Percentiles rank a stretch among this genome's conserved stretches.
phyloP scores from a whole-genome alignment of 495 filamentous ascomycete species.

The Penicillium riverlandense region DNA sequence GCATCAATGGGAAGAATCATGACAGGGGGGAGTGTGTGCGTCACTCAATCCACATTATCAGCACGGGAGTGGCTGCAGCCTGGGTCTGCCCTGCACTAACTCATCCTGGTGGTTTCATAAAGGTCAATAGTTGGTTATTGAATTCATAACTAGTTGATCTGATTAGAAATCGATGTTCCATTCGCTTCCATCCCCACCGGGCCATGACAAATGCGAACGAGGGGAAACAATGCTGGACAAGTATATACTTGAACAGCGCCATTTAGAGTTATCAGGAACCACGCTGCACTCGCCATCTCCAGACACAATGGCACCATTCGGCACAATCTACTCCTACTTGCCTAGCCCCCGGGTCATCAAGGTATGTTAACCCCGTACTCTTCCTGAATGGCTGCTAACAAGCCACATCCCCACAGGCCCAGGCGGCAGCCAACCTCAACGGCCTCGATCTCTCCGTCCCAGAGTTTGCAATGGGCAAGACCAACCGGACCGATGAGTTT shows the following conservation, averaged over 20 bases:
- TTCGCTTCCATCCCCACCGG: conserved; percentile 7
- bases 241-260: too few relatives aligned
- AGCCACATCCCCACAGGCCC: conserved; percentile 23
- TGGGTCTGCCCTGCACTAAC: too few relatives aligned
- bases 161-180: conserved; percentile 16
- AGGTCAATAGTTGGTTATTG: too few relatives aligned
- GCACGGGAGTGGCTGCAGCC: too few relatives aligned
- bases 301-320: conserved; percentile 45
- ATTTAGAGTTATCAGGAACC: too few relatives aligned
- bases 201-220: not conserved
- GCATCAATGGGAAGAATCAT: conserved; percentile 1
- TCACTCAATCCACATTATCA: too few relatives aligned
- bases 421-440: conserved; percentile 47
- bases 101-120: too few relatives aligned
- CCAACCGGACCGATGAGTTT: conserved; percentile 45
- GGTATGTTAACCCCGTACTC: conserved; percentile 21
- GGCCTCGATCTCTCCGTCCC: conserved; percentile 36
- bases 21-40: too few relatives aligned
- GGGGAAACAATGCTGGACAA: too few relatives aligned
- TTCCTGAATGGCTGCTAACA: not conserved
- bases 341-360: conserved; percentile 43
- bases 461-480: conserved; percentile 35
- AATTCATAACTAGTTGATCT: not conserved
- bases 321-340: conserved; percentile 40
- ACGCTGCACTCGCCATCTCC: too few relatives aligned